Conservation (phyloP, 139 green algal species). For the Edaphochlamys debaryana region DNA sequence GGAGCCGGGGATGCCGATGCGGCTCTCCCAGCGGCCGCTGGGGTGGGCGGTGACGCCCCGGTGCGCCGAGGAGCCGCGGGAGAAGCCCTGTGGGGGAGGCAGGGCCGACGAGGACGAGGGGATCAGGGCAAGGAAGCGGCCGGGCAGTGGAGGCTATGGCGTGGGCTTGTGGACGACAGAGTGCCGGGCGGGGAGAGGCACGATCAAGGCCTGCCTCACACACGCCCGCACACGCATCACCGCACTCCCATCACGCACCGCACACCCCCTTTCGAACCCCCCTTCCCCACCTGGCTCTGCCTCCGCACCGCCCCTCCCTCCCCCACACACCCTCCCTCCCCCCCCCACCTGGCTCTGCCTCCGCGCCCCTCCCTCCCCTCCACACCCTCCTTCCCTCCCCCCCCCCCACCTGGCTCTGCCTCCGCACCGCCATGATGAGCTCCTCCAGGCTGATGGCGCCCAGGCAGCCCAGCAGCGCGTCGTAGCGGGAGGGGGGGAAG, state of each 20-base stretch:
- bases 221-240: too few relatives aligned
- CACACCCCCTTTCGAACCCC: too few relatives aligned
- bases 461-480: constrained; percentile 77
- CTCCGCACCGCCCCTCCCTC: too few relatives aligned
- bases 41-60: constrained; percentile 89
- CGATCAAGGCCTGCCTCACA: too few relatives aligned
- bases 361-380: constrained; percentile 56
- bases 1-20: constrained; percentile 86
- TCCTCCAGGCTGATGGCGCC: constrained; percentile 86
- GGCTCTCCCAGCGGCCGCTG: constrained; percentile 84
- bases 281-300: too few relatives aligned
- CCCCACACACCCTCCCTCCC: too few relatives aligned
- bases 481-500: constrained; percentile 68
- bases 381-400: too few relatives aligned
- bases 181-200: neutral
- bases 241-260: too few relatives aligned
- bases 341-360: constrained; percentile 71
- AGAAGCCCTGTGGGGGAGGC: constrained; percentile 82
- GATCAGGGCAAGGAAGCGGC: neutral
- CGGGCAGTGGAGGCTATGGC: too few relatives aligned
- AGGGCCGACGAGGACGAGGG: neutral
- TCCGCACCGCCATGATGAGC: constrained; percentile 91
- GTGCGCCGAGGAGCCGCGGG: constrained; percentile 81
- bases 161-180: too few relatives aligned
- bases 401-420: constrained; percentile 67